These are phyloP conservation scores for Eutrema heterophyllum DNA, from an alignment of 345 rosid genomes.

Conservation along the genomic window DNA sequence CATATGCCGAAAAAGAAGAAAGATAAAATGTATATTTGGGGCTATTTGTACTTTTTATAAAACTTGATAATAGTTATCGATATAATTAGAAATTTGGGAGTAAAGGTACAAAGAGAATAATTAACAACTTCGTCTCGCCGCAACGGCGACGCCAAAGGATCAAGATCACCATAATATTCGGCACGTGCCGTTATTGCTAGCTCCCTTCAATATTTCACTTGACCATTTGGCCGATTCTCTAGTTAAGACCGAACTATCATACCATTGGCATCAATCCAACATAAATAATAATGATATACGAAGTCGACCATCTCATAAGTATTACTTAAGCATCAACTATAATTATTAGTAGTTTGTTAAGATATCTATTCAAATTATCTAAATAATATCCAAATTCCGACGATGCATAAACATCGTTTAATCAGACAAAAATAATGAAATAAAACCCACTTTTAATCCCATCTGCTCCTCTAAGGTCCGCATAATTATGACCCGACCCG, in stretches of 20 bases:
- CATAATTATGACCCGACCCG: neutral
- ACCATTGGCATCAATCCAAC: neutral
- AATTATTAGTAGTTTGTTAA: neutral
- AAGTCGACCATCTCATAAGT: neutral
- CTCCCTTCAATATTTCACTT: neutral
- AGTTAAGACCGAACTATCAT: neutral
- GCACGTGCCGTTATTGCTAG: neutral
- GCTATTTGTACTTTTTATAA: neutral
- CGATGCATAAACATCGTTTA: neutral
- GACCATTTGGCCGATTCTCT: neutral
- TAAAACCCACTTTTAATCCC: neutral
- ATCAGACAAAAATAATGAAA: neutral
- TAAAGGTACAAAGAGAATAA: slow-evolving; percentile 4
- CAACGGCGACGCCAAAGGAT: neutral
- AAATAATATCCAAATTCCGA: neutral
- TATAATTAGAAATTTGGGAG: neutral
- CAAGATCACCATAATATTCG: neutral
- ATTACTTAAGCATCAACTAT: neutral
- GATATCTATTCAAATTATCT: neutral
- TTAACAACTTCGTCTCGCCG: slow-evolving; percentile 9
- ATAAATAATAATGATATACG: neutral
- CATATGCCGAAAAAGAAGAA: neutral
- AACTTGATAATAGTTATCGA: neutral
- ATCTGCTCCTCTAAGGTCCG: neutral
- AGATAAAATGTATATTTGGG: neutral